Conservation (phyloP, 805 yeast species). For the Naumovozyma castellii region DNA sequence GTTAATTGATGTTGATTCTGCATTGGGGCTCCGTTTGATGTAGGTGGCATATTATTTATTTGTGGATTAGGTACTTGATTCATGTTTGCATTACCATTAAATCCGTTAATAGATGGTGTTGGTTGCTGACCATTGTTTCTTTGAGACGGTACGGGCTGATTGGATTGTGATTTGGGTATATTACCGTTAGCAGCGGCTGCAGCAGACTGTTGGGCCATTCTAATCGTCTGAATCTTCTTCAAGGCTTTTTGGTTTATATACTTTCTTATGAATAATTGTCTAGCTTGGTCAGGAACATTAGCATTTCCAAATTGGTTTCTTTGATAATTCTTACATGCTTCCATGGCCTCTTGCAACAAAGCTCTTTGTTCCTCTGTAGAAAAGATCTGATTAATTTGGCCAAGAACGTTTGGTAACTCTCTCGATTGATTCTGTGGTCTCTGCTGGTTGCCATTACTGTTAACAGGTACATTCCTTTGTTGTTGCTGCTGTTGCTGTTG, state of each 20-base stretch:
- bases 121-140: slow-evolving; percentile 1
- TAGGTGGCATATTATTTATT: no score
- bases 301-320: slow-evolving; percentile 23
- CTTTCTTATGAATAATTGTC: slow-evolving; percentile 28
- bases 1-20: not conserved
- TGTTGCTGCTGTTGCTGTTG: slow-evolving; percentile 23
- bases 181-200: slow-evolving; percentile 7
- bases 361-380: slow-evolving; percentile 30
- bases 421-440: slow-evolving; percentile 27
- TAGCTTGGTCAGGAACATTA: slow-evolving; percentile 22
- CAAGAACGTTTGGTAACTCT: slow-evolving; percentile 26
- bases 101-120: not conserved
- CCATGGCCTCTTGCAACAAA: slow-evolving; percentile 30
- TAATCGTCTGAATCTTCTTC: slow-evolving; percentile 26
- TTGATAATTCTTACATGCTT: slow-evolving; percentile 29
- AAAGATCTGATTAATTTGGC: slow-evolving; percentile 29
- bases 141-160: slow-evolving; percentile 1
- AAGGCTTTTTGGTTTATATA: slow-evolving; percentile 31
- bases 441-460: slow-evolving; percentile 14
- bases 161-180: slow-evolving; percentile 3
- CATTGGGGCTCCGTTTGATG: not conserved
- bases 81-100: not conserved
- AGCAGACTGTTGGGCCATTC: slow-evolving; percentile 21
- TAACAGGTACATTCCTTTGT: slow-evolving; percentile 5
- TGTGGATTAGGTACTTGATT: not conserved